Base-by-base conservation (phyloP, 2,329 filamentous ascomycete genomes). In the Claviceps cyperi region DNA sequence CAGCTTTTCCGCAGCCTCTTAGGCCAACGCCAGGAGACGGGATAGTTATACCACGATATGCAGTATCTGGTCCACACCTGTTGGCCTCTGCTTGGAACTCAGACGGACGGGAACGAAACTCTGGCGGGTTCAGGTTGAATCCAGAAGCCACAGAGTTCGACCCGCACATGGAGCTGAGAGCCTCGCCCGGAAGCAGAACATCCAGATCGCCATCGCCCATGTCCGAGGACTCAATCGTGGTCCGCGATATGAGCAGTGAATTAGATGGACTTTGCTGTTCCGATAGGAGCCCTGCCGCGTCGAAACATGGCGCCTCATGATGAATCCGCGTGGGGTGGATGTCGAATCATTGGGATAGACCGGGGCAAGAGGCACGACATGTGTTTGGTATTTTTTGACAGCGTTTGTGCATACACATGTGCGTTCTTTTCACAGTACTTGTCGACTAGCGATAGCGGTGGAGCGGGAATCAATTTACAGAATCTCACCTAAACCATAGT, bases 111-210 rank as follows among this genome's bases (percentile, higher is more conserved):
- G 19, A n/a, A 9, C n/a, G 17, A 38, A 2, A 8, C 11, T 39
- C 14, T 9, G 8, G 14, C 39, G n/a, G 5, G 11, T 47, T 52
- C 43, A 17, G 22, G 22, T 44, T 53, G 9, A 50, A 56, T 35
- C 54, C 54, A 19, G 41, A 49, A 17, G 53, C 54, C 9, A 28
- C 37, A 1, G 51, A 48, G 17, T 55, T 55, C 43, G 37, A 46
- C 5, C 51, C 51, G 2, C 13, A 37, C 7, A 13, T 32, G 4
- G 28, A 46, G n/a, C 40, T 43, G 32, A 37, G 15, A 43, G 49
- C 47, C 4, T 50, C 50, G 32, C 15, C 28, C 14, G 50, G 9
- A 5, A 47, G 43, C 9, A 36, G 35, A 6, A 49, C 47, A n/a
- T 47, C 50, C 21, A 37, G 40, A 32, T 39, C 39, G 15, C 15